phyloP scores from a whole-genome alignment of 2,329 filamentous ascomycete genomes.

The Pseudofabraea citricarpa region DNA sequence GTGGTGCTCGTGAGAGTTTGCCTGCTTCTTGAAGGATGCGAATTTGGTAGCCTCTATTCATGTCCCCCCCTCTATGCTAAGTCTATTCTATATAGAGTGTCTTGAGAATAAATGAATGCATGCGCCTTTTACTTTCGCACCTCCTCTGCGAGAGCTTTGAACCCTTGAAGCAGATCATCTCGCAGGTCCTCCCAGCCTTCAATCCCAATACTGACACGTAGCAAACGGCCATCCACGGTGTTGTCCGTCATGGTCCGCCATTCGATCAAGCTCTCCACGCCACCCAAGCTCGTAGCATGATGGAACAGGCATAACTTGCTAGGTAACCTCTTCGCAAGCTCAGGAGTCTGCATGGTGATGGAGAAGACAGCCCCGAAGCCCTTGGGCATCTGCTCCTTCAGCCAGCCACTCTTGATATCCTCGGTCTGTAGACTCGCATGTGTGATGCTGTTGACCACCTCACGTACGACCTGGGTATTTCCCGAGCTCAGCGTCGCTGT shows the following conservation, averaged over 20 bases:
- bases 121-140: too few species aligned
- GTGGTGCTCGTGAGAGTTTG: too few species aligned
- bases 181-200: conserved; percentile 83
- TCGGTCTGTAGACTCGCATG: conserved; percentile 78
- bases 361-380: conserved; percentile 89
- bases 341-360: conserved; percentile 57
- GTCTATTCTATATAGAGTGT: too few species aligned
- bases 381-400: conserved; percentile 82
- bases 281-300: conserved; percentile 89
- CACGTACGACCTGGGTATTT: conserved; percentile 38
- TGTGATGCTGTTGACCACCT: conserved; percentile 55
- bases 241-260: conserved; percentile 88
- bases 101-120: too few species aligned
- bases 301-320: conserved; percentile 80
- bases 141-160: conserved; percentile 36
- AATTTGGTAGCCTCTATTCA: too few species aligned
- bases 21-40: too few species aligned
- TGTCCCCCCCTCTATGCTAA: too few species aligned
- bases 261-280: conserved; percentile 93
- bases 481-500: conserved; percentile 24
- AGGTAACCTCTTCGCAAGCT: conserved; percentile 64
- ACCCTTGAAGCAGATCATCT: conserved; percentile 65
- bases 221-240: conserved; percentile 63
- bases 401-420: conserved; percentile 59
- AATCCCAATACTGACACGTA: conserved; percentile 81